Conservation (phyloP, 441 rosid species). For the Gossypium trilobum region DNA sequence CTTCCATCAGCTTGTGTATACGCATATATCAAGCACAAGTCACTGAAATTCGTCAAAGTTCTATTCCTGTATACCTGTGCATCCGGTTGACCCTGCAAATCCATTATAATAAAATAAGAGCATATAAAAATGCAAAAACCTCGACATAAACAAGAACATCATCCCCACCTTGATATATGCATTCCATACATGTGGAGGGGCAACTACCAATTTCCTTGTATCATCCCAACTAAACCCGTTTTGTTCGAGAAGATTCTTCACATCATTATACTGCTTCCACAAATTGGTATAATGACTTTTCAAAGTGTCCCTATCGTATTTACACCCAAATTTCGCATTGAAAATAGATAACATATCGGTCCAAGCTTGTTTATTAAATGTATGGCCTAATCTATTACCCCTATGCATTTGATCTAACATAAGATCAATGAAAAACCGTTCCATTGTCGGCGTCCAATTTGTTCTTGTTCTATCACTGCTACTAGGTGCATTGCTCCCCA, state of each 20-base stretch:
- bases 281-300: slow-evolving; percentile 62
- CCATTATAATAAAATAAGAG: slow-evolving; percentile 3
- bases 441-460: slow-evolving; percentile 78
- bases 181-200: slow-evolving; percentile 58
- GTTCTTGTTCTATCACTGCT: slow-evolving; percentile 45
- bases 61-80: slow-evolving; percentile 34
- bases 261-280: slow-evolving; percentile 76
- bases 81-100: slow-evolving; percentile 47
- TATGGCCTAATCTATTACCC: slow-evolving; percentile 69
- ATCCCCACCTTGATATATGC: slow-evolving; percentile 52
- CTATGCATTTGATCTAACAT: slow-evolving; percentile 77
- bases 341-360: slow-evolving; percentile 57
- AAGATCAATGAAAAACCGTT: slow-evolving; percentile 75
- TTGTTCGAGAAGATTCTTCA: slow-evolving; percentile 57
- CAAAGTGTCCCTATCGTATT: slow-evolving; percentile 67
- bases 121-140: background rate
- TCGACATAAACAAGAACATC: background rate
- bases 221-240: slow-evolving; percentile 80
- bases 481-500: slow-evolving; percentile 34
- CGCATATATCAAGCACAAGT: slow-evolving; percentile 50
- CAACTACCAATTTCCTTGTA: slow-evolving; percentile 48
- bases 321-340: slow-evolving; percentile 66
- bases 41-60: slow-evolving; percentile 36
- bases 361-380: slow-evolving; percentile 87
- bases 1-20: slow-evolving; percentile 61